Conservation (phyloP, 352 stramenopile genomes). For the Globisporangium paroecandrum region DNA sequence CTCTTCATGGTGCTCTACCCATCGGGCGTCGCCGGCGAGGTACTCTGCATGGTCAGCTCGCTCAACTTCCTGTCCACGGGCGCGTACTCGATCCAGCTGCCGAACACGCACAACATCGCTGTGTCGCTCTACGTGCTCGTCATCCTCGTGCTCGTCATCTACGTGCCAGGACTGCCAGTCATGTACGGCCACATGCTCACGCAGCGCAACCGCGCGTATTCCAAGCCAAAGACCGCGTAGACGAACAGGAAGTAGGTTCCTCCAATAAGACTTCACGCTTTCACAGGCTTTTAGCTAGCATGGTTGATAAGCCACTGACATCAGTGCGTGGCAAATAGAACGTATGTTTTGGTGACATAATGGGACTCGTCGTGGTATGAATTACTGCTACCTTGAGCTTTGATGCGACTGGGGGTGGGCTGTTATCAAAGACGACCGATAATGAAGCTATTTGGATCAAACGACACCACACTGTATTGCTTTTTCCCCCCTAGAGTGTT, state of each 20-base stretch:
- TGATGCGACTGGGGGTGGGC: background rate
- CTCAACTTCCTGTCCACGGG: constrained; percentile 53
- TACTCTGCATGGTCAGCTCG: constrained; percentile 74
- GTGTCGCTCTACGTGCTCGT: constrained; percentile 75
- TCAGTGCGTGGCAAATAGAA: background rate
- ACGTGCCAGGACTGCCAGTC: constrained; percentile 72
- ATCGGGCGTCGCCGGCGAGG: constrained; percentile 91
- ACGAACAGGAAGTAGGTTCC: no score
- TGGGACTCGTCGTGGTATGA: background rate
- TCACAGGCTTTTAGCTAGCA: background rate
- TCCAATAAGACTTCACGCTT: background rate
- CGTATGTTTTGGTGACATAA: background rate
- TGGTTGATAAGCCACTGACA: background rate
- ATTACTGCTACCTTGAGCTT: background rate
- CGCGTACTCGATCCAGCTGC: constrained; percentile 66
- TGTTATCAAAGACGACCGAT: background rate
- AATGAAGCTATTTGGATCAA: background rate
- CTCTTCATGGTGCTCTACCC: constrained; percentile 98
- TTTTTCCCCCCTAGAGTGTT: background rate
- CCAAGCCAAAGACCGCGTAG: constrained; percentile 61
- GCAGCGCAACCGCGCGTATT: constrained; percentile 80
- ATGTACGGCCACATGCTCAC: constrained; percentile 88
- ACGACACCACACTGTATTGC: constrained; percentile 3
- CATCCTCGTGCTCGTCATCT: constrained; percentile 63
- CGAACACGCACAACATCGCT: constrained; percentile 75